Conservation (phyloP, 441 rosid species). For the Populus tomentosa region DNA sequence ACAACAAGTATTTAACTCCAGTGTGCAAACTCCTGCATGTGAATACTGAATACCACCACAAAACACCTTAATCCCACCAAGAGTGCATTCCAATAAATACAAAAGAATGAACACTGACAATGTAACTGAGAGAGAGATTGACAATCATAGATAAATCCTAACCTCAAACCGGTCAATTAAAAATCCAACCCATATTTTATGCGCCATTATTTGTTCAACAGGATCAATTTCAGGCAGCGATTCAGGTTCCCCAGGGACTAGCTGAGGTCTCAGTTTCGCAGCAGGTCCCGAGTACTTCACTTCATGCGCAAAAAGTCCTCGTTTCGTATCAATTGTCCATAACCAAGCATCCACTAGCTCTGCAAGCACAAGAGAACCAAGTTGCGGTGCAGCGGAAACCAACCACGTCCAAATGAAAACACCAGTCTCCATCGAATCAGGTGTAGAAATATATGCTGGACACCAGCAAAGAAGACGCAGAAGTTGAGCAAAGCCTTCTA, state of each 20-base stretch:
- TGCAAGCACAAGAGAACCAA: constrained; percentile 90
- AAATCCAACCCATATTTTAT: constrained; percentile 95
- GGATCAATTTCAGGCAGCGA: constrained; percentile 59
- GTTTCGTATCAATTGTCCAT: constrained; percentile 97
- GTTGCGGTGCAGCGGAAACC: constrained; percentile 95
- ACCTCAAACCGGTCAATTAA: constrained; percentile 98
- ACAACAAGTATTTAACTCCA: neutral
- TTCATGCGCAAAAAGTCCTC: constrained; percentile 94
- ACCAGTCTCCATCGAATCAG: constrained; percentile 98
- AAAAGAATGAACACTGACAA: neutral
- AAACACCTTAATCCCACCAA: neutral
- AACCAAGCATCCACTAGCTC: constrained; percentile 99
- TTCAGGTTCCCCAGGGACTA: constrained; percentile 95
- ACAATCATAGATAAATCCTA: constrained; percentile 22
- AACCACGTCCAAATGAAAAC: constrained; percentile 98
- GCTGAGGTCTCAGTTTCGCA: constrained; percentile 95
- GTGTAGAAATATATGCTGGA: constrained; percentile 95
- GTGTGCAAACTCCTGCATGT: neutral
- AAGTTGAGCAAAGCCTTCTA: constrained; percentile 90
- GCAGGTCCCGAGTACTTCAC: constrained; percentile 82
- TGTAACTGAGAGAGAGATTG: neutral
- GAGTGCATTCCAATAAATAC: neutral
- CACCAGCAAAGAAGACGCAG: constrained; percentile 99
- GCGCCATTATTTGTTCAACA: constrained; percentile 95
- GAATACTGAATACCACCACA: neutral